These are phyloP conservation scores for Arbutus unedo DNA, from an alignment of 148 eudicot species.

Conservation along the genomic window DNA sequence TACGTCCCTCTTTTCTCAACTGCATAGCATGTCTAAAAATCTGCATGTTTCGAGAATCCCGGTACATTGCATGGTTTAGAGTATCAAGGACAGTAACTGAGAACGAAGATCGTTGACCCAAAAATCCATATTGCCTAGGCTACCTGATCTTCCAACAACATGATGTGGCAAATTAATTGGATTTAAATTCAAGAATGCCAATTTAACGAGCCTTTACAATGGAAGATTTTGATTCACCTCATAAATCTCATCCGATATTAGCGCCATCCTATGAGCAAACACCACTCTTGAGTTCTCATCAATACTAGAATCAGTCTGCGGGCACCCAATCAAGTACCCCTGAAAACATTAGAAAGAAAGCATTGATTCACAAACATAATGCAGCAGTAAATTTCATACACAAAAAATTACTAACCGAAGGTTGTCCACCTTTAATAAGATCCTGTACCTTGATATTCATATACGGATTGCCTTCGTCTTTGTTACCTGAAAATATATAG, in stretches of 20 bases:
- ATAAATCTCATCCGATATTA: conserved; percentile 52
- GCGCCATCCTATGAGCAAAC: conserved; percentile 57
- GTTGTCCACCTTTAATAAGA: neutral
- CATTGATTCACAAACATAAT: neutral
- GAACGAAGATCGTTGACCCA: too few relatives aligned
- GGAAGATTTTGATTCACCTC: conserved; percentile 27
- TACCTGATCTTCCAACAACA: too few relatives aligned
- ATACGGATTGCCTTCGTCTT: conserved; percentile 7
- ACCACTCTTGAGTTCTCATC: conserved; percentile 37
- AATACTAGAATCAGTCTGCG: conserved; percentile 38
- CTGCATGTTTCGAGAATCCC: too few relatives aligned
- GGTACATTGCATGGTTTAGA: too few relatives aligned
- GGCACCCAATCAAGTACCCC: conserved; percentile 58
- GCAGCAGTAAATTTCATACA: neutral
- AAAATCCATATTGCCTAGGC: too few relatives aligned
- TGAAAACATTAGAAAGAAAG: conserved; percentile 8
- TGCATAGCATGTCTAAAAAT: too few relatives aligned
- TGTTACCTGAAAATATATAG: conserved; percentile 17
- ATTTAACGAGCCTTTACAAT: neutral
- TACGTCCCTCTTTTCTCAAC: too few relatives aligned
- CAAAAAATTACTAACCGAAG: neutral
- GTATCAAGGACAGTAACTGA: too few relatives aligned
- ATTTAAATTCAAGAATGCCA: too few relatives aligned
- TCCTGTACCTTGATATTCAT: conserved; percentile 22
- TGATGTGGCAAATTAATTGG: too few relatives aligned